Base-by-base conservation (phyloP, 1,139 yeast genomes). In the Zygoascus meyerae region DNA sequence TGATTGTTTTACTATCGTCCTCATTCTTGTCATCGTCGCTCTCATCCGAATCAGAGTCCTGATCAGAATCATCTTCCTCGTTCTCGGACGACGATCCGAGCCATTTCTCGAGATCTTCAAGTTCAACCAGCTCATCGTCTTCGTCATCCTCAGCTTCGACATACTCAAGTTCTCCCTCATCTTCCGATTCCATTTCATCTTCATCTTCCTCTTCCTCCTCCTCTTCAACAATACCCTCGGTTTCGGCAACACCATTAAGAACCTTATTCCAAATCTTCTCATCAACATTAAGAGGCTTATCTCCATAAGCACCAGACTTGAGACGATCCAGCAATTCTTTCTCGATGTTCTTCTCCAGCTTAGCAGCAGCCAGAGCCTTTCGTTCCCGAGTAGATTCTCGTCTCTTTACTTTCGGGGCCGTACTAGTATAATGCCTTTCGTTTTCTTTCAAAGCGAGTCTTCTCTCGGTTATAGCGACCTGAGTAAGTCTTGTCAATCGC, bases 291-390 rank as follows among this genome's bases (percentile, higher is more conserved):
- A 92, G 74, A 49, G 98, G 98, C 66, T 90, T 86, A 62, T 92
- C 97, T 53, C 98, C 98, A 62, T 92, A 92, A 5, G 97, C 97
- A 53, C 98, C 98, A 65, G 92, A 82, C 79, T 92, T 92, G 60
- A 92, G 78, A 69, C 98, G 81, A 47, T 90, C 96, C 60, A 92
- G 74, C 56, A 92, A 75, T 68, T 92, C 98, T 70, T 87, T 87
- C 68, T 92, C 98, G 57, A 92, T 92, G 10, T 95, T 87, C 71
- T 87, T 89, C 67, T 92, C 98, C 58, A 92, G 86, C 73, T 86
- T 86, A 31, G 98, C 98, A 16, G 98, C 97, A 11, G 89, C 87
- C 54, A 92, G 73, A 0, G 98, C 98, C 70, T 92, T 92, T 65
- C 98, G 78, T 69, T 92, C 98, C 66, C 98, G 77, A 53, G 86